Conservation (phyloP, 2,329 filamentous ascomycete species). For the Hymenoscyphus albidus region DNA sequence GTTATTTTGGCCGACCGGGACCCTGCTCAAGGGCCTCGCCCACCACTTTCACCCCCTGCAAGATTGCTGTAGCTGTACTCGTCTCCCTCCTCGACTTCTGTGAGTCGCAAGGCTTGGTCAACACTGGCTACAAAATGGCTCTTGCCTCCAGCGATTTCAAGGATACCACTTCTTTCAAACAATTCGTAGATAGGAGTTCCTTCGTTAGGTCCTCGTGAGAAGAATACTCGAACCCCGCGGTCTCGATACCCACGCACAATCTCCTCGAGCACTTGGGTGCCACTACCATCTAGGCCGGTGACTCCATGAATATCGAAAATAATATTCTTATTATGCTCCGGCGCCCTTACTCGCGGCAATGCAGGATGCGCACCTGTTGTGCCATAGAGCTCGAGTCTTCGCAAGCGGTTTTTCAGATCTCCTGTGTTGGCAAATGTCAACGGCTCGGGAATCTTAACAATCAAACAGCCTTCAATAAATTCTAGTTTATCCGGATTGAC, state of each 20-base stretch:
- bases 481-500: slow-evolving; percentile 70
- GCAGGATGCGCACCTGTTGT: slow-evolving; percentile 81
- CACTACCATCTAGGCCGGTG: slow-evolving; percentile 87
- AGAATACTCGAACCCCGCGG: slow-evolving; percentile 72
- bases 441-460: slow-evolving; percentile 96
- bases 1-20: neutral
- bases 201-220: slow-evolving; percentile 51
- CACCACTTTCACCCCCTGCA: slow-evolving; percentile 25
- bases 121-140: slow-evolving; percentile 78
- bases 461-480: slow-evolving; percentile 86
- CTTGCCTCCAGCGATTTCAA: slow-evolving; percentile 75
- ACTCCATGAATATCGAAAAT: slow-evolving; percentile 99
- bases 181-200: slow-evolving; percentile 51
- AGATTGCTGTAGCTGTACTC: slow-evolving; percentile 22
- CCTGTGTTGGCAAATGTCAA: slow-evolving; percentile 97
- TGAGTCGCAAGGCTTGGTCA: slow-evolving; percentile 76
- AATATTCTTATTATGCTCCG: slow-evolving; percentile 84
- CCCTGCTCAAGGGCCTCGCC: slow-evolving; percentile 4
- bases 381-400: slow-evolving; percentile 86
- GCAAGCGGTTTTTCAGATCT: slow-evolving; percentile 77
- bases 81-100: slow-evolving; percentile 57
- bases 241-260: slow-evolving; percentile 81
- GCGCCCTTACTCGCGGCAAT: slow-evolving; percentile 69
- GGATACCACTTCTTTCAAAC: slow-evolving; percentile 77
- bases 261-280: slow-evolving; percentile 84